Evolutionary conservation across 352 stramenopile species (phyloP), one percentile per base, ranked within the genome.

Genomic region (Phytophthora sp.): DNA sequence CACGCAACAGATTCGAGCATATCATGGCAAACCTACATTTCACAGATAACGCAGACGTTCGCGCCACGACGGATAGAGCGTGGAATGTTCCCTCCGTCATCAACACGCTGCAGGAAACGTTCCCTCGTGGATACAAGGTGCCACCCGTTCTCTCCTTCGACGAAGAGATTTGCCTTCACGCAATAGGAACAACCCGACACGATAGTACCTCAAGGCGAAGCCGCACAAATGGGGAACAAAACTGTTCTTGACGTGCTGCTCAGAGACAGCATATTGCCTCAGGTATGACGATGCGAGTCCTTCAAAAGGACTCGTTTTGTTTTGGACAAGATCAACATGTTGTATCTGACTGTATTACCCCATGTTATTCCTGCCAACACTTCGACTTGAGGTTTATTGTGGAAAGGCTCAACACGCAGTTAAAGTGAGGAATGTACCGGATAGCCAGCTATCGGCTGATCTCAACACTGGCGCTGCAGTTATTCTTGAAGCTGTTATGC

Each of bases 191-290:
- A 32, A 32, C 28, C 28, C 28, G 28, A 32, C 28, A 32, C n/a
- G n/a, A n/a, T n/a, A n/a, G n/a, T n/a, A n/a, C n/a, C n/a, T n/a
- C n/a, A n/a, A n/a, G n/a, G n/a, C 28, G 11, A 32, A 32, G 6
- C 28, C 28, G 28, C 28, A 32, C 28, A 32, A 5, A 12, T 62
- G 53, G 53, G 53, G 53, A 2, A 54, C 53, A 1, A 62, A 62
- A 28, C 31, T 53, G 5, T 62, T 54, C 20, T 9, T 62, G 13
- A 62, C 41, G 9, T 54, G 53, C 20, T 62, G 53, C 18, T 41
- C 53, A 11, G 23, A 28, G 3, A 54, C 53, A 9, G 30, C 53
- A 11, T 62, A 46, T 12, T 62, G 42, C 24, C 5, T 62, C 5
- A 31, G 53, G 53, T 62, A 39, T 18, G 8, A 30, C 23, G 39